A percentile compares a stretch with the other conserved stretches of the same genome.
phyloP scores from a whole-genome alignment of 495 filamentous ascomycete genomes.

The Hypomontagnella monticulosa region DNA sequence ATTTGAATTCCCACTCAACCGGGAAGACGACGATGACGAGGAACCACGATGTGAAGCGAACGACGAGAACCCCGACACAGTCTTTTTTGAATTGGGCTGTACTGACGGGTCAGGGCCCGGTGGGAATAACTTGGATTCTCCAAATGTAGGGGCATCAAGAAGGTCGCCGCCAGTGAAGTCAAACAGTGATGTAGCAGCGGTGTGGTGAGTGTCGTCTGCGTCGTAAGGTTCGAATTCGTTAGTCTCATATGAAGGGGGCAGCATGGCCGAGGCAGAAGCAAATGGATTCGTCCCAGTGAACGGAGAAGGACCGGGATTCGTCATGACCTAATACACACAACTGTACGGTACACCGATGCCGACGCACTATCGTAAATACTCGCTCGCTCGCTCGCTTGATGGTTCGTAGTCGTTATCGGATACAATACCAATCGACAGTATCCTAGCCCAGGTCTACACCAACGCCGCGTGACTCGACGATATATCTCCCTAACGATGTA shows the following conservation, averaged over 20 bases:
- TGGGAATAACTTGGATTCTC: conserved; percentile 15
- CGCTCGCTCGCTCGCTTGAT: no score
- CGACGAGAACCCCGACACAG: not conserved
- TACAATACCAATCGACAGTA: conserved; percentile 5
- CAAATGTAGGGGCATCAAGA: conserved; percentile 17
- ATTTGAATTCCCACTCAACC: conserved; percentile 27
- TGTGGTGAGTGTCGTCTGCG: conserved; percentile 14
- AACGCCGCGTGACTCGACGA: not conserved
- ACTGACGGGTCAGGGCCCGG: conserved; percentile 1
- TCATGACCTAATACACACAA: conserved; percentile 26
- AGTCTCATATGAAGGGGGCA: conserved; percentile 20
- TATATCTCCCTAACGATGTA: conserved; percentile 1
- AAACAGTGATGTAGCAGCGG: conserved; percentile 11
- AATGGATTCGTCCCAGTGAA: conserved; percentile 32
- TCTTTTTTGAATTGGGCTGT: conserved; percentile 15
- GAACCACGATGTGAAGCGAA: conserved; percentile 41
- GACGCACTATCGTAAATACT: not conserved
- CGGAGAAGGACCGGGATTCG: conserved; percentile 28
- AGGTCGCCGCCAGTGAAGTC: conserved; percentile 22
- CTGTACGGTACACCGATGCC: not conserved
- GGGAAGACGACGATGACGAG: conserved; percentile 44
- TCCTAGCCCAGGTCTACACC: not conserved
- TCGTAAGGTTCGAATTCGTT: conserved; percentile 37
- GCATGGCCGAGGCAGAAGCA: conserved; percentile 26
- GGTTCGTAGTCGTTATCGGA: conserved; percentile 2